phyloP scores from a whole-genome alignment of 805 yeast species.

The Teunomyces pallodes region DNA sequence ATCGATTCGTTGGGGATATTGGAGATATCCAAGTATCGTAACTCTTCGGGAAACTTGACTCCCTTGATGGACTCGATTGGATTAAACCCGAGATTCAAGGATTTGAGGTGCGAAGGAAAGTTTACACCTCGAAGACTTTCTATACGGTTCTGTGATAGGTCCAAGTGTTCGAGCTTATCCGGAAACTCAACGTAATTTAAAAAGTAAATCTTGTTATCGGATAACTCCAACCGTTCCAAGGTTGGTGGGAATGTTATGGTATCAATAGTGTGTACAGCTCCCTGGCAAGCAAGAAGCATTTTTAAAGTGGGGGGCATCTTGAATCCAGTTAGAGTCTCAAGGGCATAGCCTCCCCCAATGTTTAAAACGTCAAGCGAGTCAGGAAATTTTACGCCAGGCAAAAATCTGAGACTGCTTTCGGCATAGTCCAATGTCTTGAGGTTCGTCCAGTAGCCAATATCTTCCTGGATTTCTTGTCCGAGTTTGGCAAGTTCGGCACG shows the following conservation, averaged over 20 bases:
- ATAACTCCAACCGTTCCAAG: slow-evolving; percentile 32
- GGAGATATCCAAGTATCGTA: slow-evolving; percentile 37
- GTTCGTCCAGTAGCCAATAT: slow-evolving; percentile 33
- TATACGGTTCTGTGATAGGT: slow-evolving; percentile 38
- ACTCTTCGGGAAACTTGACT: slow-evolving; percentile 36
- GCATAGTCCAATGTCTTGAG: slow-evolving; percentile 36
- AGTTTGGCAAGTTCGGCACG: slow-evolving; percentile 29
- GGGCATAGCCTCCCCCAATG: slow-evolving; percentile 38
- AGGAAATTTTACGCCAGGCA: slow-evolving; percentile 41
- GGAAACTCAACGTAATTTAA: slow-evolving; percentile 41
- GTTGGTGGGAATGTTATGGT: slow-evolving; percentile 32
- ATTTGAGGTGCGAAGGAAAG: slow-evolving; percentile 32
- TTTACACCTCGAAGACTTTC: slow-evolving; percentile 36
- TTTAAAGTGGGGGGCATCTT: slow-evolving; percentile 33
- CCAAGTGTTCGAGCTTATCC: slow-evolving; percentile 23
- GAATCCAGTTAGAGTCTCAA: slow-evolving; percentile 40
- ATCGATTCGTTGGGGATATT: slow-evolving; percentile 45
- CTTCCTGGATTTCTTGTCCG: slow-evolving; percentile 37
- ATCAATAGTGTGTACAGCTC: slow-evolving; percentile 34
- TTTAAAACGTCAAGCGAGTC: slow-evolving; percentile 36
- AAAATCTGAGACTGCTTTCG: slow-evolving; percentile 32
- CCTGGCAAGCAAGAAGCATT: slow-evolving; percentile 31
- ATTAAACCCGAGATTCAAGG: slow-evolving; percentile 32
- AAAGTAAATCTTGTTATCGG: slow-evolving; percentile 38
- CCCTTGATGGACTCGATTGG: slow-evolving; percentile 45